phyloP scores from a whole-genome alignment of 2,329 filamentous ascomycete genomes.

The Mariannaea elegans region DNA sequence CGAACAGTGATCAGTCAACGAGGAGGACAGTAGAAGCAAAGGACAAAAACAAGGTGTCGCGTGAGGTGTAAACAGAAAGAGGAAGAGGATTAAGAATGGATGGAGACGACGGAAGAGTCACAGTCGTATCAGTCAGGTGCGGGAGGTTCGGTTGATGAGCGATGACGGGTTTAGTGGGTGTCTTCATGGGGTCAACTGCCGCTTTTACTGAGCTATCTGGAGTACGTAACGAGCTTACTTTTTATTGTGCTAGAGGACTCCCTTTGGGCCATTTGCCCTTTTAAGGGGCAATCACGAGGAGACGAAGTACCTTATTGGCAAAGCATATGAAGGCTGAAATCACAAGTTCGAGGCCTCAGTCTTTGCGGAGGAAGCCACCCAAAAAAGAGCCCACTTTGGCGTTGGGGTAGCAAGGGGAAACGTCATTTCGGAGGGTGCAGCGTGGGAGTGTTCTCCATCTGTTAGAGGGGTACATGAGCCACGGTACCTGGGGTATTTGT shows the following conservation, averaged over 20 bases:
- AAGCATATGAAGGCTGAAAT: slow-evolving; percentile 1
- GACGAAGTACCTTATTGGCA: background rate
- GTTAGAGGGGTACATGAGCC: slow-evolving; percentile 21
- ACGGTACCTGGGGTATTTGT: slow-evolving; percentile 15
- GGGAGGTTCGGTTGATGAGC: slow-evolving; percentile 35
- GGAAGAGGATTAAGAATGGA: slow-evolving; percentile 8
- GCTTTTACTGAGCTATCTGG: background rate
- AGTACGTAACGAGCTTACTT: background rate
- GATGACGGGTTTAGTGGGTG: slow-evolving; percentile 9
- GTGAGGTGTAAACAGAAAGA: slow-evolving; percentile 9
- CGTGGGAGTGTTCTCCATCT: slow-evolving; percentile 17
- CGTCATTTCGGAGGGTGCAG: slow-evolving; percentile 19
- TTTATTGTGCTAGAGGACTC: background rate
- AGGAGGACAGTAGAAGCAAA: slow-evolving; percentile 20
- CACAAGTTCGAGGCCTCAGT: background rate
- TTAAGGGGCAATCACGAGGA: background rate
- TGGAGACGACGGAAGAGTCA: slow-evolving; percentile 12
- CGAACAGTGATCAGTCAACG: slow-evolving; percentile 12
- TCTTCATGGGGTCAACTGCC: background rate
- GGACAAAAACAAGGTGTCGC: slow-evolving; percentile 14
- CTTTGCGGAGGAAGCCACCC: slow-evolving; percentile 3
- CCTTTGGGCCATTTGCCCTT: background rate
- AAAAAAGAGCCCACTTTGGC: slow-evolving; percentile 12
- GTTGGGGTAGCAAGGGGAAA: slow-evolving; percentile 21
- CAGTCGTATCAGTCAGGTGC: slow-evolving; percentile 24